Evolutionary conservation across 1,284 basidiomycete genomes (phyloP).

Genomic region (Pyrrhoderma lamaoense): DNA sequence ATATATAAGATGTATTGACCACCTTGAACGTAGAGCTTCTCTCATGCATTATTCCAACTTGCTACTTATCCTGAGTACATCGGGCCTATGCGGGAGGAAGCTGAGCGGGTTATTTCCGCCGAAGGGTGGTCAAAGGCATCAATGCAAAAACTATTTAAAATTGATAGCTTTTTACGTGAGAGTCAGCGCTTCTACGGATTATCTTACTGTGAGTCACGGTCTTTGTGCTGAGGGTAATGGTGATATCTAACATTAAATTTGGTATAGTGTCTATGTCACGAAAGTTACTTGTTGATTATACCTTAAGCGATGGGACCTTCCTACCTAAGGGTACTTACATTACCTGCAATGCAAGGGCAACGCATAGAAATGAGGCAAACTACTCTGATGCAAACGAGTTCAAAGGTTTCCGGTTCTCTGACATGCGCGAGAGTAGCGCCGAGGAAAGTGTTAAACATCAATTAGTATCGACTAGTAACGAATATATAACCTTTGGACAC

Average conservation of each 20-base stretch:
- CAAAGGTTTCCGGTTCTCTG: conserved; percentile 40
- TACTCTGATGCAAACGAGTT: conserved; percentile 36
- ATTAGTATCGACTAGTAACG: conserved; percentile 23
- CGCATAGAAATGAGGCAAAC: conserved; percentile 35
- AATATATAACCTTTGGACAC: conserved; percentile 26
- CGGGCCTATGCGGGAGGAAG: conserved; percentile 38
- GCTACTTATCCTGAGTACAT: conserved; percentile 36
- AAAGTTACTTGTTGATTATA: conserved; percentile 29
- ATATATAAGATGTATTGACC: conserved; percentile 21
- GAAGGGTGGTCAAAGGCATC: conserved; percentile 40
- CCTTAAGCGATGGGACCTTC: conserved; percentile 35
- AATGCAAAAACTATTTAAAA: conserved; percentile 36
- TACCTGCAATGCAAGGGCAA: conserved; percentile 33
- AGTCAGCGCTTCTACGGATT: conserved; percentile 33
- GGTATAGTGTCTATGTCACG: conserved; percentile 22
- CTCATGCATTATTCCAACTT: conserved; percentile 34
- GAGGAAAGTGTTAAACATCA: conserved; percentile 25
- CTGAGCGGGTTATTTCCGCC: conserved; percentile 28
- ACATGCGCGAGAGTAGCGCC: conserved; percentile 28
- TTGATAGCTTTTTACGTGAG: conserved; percentile 47
- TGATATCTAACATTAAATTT: background rate
- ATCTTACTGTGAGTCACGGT: background rate
- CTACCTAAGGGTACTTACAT: conserved; percentile 39
- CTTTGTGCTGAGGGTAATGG: background rate
- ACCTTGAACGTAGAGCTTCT: conserved; percentile 27